Percentiles rank a stretch among this genome's conserved stretches.
phyloP scores from a whole-genome alignment of 2,329 filamentous ascomycete genomes.

The Apiospora koreana region DNA sequence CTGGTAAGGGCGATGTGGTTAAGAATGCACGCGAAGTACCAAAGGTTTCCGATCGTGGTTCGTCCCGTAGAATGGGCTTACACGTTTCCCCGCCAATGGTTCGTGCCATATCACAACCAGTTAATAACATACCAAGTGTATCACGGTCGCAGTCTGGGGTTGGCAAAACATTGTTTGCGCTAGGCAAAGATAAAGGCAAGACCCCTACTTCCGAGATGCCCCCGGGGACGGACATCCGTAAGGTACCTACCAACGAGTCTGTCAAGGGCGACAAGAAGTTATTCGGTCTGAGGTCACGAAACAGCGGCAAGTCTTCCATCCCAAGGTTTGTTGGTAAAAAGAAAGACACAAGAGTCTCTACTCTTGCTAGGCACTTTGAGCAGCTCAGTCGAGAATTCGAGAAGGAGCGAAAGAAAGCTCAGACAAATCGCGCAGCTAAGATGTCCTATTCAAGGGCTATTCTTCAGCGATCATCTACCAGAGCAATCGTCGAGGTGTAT shows the following conservation, averaged over 20 bases:
- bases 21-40: conserved; percentile 19
- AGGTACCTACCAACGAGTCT: conserved; percentile 38
- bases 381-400: conserved; percentile 96
- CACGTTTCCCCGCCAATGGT: conserved; percentile 54
- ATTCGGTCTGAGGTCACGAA: conserved; percentile 61
- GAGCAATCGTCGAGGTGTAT: conserved; percentile 94
- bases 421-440: conserved; percentile 77
- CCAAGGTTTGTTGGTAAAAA: conserved; percentile 81
- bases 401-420: conserved; percentile 86
- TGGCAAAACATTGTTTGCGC: conserved; percentile 39
- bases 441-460: conserved; percentile 77
- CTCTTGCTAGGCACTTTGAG: conserved; percentile 93
- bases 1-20: conserved; percentile 22
- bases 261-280: conserved; percentile 72
- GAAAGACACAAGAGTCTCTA: conserved; percentile 74
- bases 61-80: conserved; percentile 47
- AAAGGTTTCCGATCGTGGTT: conserved; percentile 34
- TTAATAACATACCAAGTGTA: conserved; percentile 38
- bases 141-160: conserved; percentile 47
- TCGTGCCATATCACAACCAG: conserved; percentile 55
- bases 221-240: conserved; percentile 33
- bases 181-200: conserved; percentile 32
- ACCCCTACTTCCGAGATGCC: conserved; percentile 25
- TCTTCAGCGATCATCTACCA: conserved; percentile 83
- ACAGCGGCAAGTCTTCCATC: conserved; percentile 72